Evolutionary conservation across 495 filamentous ascomycete genomes (phyloP), one percentile per base, ranked within the genome.

Genomic region (Tuber indicum): DNA sequence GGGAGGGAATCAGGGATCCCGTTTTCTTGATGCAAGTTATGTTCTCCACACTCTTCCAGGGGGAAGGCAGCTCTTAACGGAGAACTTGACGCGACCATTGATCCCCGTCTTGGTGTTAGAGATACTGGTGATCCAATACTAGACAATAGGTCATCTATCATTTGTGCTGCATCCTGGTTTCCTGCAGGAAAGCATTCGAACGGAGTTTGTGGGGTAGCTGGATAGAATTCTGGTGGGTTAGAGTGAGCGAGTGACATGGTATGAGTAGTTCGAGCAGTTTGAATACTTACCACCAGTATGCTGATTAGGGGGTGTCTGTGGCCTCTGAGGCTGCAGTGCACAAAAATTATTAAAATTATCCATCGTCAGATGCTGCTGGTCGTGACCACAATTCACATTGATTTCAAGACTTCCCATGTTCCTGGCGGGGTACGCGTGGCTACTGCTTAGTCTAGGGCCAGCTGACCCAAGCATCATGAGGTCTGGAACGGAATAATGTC

Each of bases 391-490:
- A 45, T 81, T 73, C 45, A 74, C 80, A 45, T 46, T 69, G 21
- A 77, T 81, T 71, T 76, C 80, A 71, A 81, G 77, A 73, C 70
- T 58, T 46, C 75, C 81, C 46, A 78, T n/a, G 66, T 71, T 43
- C 58, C 73, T 81, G 70, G 71, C 39, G 52, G 78, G 70, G 77
- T 78, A 80, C 75, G 46, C 71, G 72, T 52, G 77, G 80, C 75
- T 66, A 47, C 74, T 76, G 45, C 79, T 77, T 75, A 73, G 76
- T 78, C 74, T 74, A 78, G 78, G 66, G 78, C 71, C 74, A 76
- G 81, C 81, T 80, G 81, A 82, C 58, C 74, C 77, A 73, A 82
- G 78, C 72, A 77, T 77, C 82, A 83, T 75, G 72, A 83, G 73
- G 71, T 77, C 82, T 21, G 82, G 82, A 47, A 81, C 74, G 16